Evolutionary conservation across 2,329 filamentous ascomycete genomes (phyloP).

Genomic region (Aschersonia sp.): DNA sequence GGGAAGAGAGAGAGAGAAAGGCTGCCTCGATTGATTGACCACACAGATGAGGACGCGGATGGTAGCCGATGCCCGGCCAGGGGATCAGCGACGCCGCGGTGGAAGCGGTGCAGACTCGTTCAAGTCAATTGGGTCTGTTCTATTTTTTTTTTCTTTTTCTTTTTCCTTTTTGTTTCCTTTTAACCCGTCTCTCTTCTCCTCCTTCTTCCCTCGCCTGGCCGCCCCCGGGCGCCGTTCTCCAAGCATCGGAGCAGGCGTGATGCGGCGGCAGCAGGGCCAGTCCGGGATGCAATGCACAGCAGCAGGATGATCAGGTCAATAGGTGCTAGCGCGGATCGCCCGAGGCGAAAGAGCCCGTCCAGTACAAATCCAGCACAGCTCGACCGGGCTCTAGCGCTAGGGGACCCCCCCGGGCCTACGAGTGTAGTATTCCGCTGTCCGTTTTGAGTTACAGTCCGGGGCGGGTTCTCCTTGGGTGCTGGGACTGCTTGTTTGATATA

Average conservation of each 20-base stretch:
- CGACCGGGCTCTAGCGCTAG: not conserved
- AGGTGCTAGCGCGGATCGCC: too few relatives aligned
- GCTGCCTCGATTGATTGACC: not conserved
- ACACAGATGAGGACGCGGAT: not conserved
- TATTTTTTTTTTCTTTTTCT: not conserved
- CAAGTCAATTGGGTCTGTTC: not conserved
- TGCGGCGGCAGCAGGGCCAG: too few relatives aligned
- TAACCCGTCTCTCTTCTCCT: not conserved
- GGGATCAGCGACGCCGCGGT: not conserved
- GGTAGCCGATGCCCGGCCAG: slow-evolving; percentile 1
- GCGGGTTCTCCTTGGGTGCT: not conserved
- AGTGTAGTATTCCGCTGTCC: not conserved
- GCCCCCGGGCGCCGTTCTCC: too few relatives aligned
- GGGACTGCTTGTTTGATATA: not conserved
- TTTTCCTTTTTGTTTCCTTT: not conserved
- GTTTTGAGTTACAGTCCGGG: not conserved
- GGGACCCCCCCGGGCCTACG: not conserved
- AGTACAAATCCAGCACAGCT: not conserved
- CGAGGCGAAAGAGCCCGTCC: too few relatives aligned
- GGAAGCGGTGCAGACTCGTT: too few relatives aligned
- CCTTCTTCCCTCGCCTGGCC: too few relatives aligned
- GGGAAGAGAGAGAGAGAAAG: not conserved
- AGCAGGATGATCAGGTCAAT: too few relatives aligned
- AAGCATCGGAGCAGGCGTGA: too few relatives aligned
- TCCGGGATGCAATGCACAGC: too few relatives aligned